Conservation (phyloP, 352 stramenopile genomes). For the Phytophthora melonis region DNA sequence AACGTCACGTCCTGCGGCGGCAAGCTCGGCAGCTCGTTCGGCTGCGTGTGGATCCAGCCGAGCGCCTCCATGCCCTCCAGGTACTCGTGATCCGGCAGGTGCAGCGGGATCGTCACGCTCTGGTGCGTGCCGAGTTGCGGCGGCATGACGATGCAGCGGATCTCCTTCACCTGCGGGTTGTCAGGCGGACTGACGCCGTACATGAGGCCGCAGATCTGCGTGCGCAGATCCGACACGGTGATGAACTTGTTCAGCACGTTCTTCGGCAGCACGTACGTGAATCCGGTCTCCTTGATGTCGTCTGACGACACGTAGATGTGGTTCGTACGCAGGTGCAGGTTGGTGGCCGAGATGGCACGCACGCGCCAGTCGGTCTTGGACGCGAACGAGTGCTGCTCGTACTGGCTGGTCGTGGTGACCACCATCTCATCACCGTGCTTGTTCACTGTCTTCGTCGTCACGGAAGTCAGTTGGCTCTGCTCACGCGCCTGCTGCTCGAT, state of each 20-base stretch:
- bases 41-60: slow-evolving; percentile 99
- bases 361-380: slow-evolving; percentile 99
- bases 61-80: slow-evolving; percentile 98
- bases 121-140: slow-evolving; percentile 99
- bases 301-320: slow-evolving; percentile 99
- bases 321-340: slow-evolving; percentile 98
- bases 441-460: slow-evolving; percentile 99
- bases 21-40: slow-evolving; percentile 98
- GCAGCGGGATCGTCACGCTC: slow-evolving; percentile 97
- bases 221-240: slow-evolving; percentile 97
- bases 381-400: slow-evolving; percentile 99
- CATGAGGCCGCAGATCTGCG: slow-evolving; percentile 98
- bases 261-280: slow-evolving; percentile 99
- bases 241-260: slow-evolving; percentile 99
- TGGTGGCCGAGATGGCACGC: slow-evolving; percentile 98
- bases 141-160: slow-evolving; percentile 99
- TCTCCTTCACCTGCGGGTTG: slow-evolving; percentile 99
- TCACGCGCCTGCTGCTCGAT: slow-evolving; percentile 99
- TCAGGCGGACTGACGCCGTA: slow-evolving; percentile 99
- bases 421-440: slow-evolving; percentile 99
- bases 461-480: slow-evolving; percentile 98
- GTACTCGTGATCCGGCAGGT: slow-evolving; percentile 97
- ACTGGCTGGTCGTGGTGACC: slow-evolving; percentile 99
- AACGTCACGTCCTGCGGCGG: slow-evolving; percentile 96
- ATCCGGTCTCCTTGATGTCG: slow-evolving; percentile 97